Conservation (phyloP, 1,284 basidiomycete genomes). For the Fomitopsis betulina region DNA sequence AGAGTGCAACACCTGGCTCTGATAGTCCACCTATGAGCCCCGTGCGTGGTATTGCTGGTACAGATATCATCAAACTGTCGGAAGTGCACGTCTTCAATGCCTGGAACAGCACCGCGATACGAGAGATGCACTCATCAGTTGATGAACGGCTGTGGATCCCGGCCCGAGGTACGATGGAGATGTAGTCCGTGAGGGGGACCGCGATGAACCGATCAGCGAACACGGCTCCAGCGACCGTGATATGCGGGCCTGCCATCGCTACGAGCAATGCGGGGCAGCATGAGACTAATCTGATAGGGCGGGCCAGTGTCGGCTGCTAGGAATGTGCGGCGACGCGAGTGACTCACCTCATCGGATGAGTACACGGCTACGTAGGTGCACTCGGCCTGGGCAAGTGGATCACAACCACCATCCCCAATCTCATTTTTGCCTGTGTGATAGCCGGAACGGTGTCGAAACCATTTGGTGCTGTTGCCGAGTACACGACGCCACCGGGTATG, state of each 20-base stretch:
- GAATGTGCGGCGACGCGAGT: not conserved
- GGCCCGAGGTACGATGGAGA: not conserved
- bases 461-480: too few relatives aligned
- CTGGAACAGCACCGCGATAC: not conserved
- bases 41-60: too few relatives aligned
- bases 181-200: constrained; percentile 7
- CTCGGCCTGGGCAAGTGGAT: too few relatives aligned
- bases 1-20: not conserved
- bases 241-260: constrained; percentile 6
- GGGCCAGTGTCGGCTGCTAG: not conserved
- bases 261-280: constrained; percentile 13
- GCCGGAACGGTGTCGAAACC: not conserved
- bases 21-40: too few relatives aligned
- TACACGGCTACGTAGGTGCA: not conserved
- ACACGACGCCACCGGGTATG: too few relatives aligned
- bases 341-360: not conserved
- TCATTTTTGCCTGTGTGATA: too few relatives aligned
- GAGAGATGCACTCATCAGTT: not conserved
- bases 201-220: constrained; percentile 11
- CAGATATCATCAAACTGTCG: too few relatives aligned
- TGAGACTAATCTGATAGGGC: not conserved
- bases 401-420: too few relatives aligned
- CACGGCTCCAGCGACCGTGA: constrained; percentile 12
- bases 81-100: not conserved
- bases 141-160: not conserved